Evolutionary conservation across 78 protist genomes (phyloP).

Genomic region (Planoprotostelium fungivorum): DNA sequence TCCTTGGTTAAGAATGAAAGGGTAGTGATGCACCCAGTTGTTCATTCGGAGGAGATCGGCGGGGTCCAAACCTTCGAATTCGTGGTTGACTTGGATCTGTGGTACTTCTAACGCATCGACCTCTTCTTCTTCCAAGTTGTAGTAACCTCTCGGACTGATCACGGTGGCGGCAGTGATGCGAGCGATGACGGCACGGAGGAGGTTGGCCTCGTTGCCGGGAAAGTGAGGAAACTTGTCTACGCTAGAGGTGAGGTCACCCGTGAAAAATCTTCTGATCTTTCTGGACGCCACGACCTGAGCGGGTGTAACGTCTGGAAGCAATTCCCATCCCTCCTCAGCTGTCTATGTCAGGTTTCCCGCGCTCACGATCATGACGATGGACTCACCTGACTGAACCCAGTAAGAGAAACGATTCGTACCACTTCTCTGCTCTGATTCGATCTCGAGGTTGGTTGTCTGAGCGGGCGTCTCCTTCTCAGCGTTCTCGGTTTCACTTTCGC

Average conservation of each 20-base stretch:
- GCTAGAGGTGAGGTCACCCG: constrained; percentile 18
- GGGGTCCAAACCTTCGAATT: background rate
- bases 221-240: constrained; percentile 25
- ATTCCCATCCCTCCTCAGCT: constrained; percentile 2
- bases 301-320: constrained; percentile 49
- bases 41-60: constrained; percentile 1
- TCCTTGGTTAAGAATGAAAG: constrained; percentile 13
- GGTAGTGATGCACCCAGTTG: constrained; percentile 27
- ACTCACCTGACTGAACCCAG: background rate
- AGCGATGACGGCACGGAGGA: constrained; percentile 35
- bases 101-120: background rate
- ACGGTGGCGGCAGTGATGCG: constrained; percentile 21
- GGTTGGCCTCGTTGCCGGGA: constrained; percentile 29
- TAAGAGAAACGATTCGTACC: background rate
- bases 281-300: constrained; percentile 25
- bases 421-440: background rate
- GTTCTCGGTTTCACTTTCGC: background rate
- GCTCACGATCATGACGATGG: background rate
- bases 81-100: background rate
- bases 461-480: background rate
- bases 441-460: background rate
- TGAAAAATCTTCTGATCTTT: constrained; percentile 15
- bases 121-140: background rate
- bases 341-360: background rate
- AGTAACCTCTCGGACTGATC: constrained; percentile 17